A percentile compares a stretch with the other conserved stretches of the same genome.
phyloP scores from a whole-genome alignment of 2,329 filamentous ascomycete genomes.

The Calonectria leucothoes region DNA sequence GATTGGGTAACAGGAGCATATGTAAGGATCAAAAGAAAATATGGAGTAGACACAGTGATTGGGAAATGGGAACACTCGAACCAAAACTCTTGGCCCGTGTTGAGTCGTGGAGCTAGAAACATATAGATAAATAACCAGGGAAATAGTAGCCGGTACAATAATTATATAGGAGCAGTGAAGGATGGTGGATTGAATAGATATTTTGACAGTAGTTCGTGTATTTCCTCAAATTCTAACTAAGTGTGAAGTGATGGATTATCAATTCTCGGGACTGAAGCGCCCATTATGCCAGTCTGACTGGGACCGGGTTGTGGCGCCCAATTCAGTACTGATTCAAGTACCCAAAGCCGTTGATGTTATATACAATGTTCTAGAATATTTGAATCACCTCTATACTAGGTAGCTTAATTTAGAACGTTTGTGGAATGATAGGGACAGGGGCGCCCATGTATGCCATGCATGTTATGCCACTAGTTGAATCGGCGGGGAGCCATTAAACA shows the following conservation, averaged over 20 bases:
- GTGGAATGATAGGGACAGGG: not conserved
- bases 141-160: constrained; percentile 14
- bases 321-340: not conserved
- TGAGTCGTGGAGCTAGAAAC: constrained; percentile 12
- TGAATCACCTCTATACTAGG: not conserved
- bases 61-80: not conserved
- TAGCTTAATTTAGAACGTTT: not conserved
- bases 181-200: not conserved
- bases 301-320: not conserved
- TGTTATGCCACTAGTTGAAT: not conserved
- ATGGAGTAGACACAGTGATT: constrained; percentile 22
- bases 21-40: not conserved
- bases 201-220: not conserved
- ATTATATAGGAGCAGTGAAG: not conserved
- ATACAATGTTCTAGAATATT: not conserved
- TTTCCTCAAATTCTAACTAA: not conserved
- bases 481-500: not conserved
- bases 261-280: not conserved
- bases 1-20: constrained; percentile 12
- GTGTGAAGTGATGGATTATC: not conserved
- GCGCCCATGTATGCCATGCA: not conserved
- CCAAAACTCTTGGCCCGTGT: constrained; percentile 14
- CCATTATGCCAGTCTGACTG: not conserved
- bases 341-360: not conserved
- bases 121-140: not conserved